Conservation (phyloP, 352 stramenopile species). For the Saprolegnia parasitica region DNA sequence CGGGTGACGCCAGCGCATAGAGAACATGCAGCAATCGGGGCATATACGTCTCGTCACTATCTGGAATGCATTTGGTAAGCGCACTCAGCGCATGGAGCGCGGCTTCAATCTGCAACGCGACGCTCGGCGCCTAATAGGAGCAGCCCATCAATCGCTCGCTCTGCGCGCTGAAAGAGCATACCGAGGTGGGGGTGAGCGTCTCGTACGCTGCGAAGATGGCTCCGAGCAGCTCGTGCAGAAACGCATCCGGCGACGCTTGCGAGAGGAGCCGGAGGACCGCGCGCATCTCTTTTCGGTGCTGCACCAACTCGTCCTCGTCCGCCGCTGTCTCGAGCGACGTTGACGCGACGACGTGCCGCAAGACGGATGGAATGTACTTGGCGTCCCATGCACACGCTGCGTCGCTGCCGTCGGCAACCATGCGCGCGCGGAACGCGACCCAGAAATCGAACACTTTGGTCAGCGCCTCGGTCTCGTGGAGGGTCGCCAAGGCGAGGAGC, state of each 20-base stretch:
- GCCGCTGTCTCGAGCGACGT: neutral
- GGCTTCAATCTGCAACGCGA: neutral
- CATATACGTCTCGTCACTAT: constrained; percentile 5
- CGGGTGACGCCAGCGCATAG: neutral
- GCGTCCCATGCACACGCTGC: neutral
- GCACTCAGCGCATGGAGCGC: constrained; percentile 17
- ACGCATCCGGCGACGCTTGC: neutral
- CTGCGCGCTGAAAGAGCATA: neutral
- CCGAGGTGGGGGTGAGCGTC: no score
- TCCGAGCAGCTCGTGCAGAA: neutral
- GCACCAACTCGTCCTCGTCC: neutral
- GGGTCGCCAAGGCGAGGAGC: constrained; percentile 6
- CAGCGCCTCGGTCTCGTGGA: neutral
- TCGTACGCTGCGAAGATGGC: neutral
- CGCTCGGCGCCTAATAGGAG: neutral
- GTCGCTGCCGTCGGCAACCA: neutral
- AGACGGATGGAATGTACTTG: neutral
- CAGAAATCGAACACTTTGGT: constrained; percentile 21
- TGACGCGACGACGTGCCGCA: neutral
- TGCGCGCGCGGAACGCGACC: neutral
- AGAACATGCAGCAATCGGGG: neutral
- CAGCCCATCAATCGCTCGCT: neutral
- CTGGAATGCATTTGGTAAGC: constrained; percentile 8
- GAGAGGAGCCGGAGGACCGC: constrained; percentile 4
- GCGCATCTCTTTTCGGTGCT: constrained; percentile 20